Evolutionary conservation across 2,329 filamentous ascomycete species (phyloP).

Genomic region (Colletotrichum gloeosporioides): DNA sequence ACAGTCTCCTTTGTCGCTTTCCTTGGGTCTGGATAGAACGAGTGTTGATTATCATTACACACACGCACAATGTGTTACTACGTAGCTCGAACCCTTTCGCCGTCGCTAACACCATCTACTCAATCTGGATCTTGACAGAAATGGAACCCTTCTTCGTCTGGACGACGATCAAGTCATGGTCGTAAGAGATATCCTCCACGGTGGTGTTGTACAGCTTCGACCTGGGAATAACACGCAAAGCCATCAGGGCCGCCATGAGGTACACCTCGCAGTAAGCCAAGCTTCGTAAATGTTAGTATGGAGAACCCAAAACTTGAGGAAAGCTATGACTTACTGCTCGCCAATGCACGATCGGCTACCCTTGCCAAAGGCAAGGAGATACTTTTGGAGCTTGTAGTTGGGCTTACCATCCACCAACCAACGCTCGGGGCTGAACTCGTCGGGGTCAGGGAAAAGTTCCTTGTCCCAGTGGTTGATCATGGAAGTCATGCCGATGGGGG

Average conservation of each 20-base stretch:
- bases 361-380: slow-evolving; percentile 24
- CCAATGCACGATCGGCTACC: slow-evolving; percentile 25
- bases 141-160: slow-evolving; percentile 22
- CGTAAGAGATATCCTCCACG: slow-evolving; percentile 31
- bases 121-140: slow-evolving; percentile 12
- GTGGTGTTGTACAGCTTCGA: slow-evolving; percentile 32
- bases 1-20: not conserved
- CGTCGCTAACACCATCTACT: not conserved
- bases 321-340: slow-evolving; percentile 22
- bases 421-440: slow-evolving; percentile 27
- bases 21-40: not conserved
- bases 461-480: slow-evolving; percentile 25
- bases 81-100: not conserved
- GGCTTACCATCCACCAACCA: slow-evolving; percentile 25
- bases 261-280: slow-evolving; percentile 35
- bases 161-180: slow-evolving; percentile 30
- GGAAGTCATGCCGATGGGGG: slow-evolving; percentile 25
- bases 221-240: slow-evolving; percentile 31
- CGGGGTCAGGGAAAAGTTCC: slow-evolving; percentile 20
- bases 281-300: slow-evolving; percentile 17
- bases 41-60: not conserved
- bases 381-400: slow-evolving; percentile 19
- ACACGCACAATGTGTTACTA: not conserved
- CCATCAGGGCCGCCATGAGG: slow-evolving; percentile 27
- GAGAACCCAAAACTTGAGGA: not conserved